Evolutionary conservation across 805 yeast species (phyloP).

Genomic region (Priceomyces haplophilus): DNA sequence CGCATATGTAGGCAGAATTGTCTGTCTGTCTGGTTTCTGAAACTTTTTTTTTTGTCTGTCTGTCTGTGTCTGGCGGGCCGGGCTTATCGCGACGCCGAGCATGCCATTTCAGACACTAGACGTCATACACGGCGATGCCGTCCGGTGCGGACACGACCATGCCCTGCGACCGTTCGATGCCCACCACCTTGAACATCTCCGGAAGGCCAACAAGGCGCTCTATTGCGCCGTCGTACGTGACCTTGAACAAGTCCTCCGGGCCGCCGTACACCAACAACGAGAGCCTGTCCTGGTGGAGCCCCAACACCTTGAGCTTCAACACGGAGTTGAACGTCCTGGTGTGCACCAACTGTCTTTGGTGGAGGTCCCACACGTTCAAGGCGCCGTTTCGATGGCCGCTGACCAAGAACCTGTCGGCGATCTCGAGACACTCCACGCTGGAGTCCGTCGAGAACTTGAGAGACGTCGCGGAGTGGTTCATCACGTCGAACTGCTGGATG

Average conservation of each 20-base stretch:
- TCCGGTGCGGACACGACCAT: slow-evolving; percentile 10
- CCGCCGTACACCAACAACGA: slow-evolving; percentile 20
- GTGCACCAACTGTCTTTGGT: not conserved
- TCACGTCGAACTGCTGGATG: slow-evolving; percentile 21
- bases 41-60: too few relatives aligned
- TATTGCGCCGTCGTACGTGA: slow-evolving; percentile 9
- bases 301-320: not conserved
- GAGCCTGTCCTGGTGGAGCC: slow-evolving; percentile 1
- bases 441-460: slow-evolving; percentile 1
- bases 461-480: slow-evolving; percentile 15
- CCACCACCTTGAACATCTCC: slow-evolving; percentile 20
- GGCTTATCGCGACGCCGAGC: too few relatives aligned
- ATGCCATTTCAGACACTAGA: not conserved
- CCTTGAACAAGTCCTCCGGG: slow-evolving; percentile 21
- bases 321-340: slow-evolving; percentile 3
- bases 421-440: slow-evolving; percentile 15
- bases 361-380: slow-evolving; percentile 13
- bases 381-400: slow-evolving; percentile 21
- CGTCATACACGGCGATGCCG: slow-evolving; percentile 6
- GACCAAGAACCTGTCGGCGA: slow-evolving; percentile 10
- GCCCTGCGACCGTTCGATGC: slow-evolving; percentile 7
- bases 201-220: slow-evolving; percentile 22
- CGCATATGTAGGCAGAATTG: too few relatives aligned
- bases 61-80: too few relatives aligned
- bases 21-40: too few relatives aligned